These are phyloP conservation scores for Myxozyma neotropica DNA, from an alignment of 805 yeast genomes.

Conservation along the genomic window DNA sequence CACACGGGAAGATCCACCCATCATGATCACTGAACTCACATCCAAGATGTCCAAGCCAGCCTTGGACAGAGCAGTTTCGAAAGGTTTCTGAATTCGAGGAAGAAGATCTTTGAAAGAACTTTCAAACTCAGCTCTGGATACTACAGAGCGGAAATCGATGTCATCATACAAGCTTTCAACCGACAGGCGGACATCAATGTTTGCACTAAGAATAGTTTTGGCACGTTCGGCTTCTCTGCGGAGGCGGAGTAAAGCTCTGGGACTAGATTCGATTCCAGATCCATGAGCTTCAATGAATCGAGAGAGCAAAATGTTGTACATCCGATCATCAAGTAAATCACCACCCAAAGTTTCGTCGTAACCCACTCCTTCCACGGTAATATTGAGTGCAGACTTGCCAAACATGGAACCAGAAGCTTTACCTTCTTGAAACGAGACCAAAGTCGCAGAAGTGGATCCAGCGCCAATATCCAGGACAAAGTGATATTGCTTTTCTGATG, in stretches of 20 bases:
- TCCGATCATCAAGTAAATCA: conserved; percentile 63
- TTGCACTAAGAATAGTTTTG: conserved; percentile 84
- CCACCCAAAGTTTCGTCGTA: conserved; percentile 75
- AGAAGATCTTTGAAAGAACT: conserved; percentile 50
- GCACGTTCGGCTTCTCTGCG: conserved; percentile 87
- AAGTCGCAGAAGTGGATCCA: conserved; percentile 83
- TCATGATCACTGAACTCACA: conserved; percentile 67
- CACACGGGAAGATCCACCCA: conserved; percentile 90
- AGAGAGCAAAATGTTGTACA: conserved; percentile 61
- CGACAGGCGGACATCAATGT: conserved; percentile 72
- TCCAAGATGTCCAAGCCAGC: conserved; percentile 41
- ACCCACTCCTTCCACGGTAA: conserved; percentile 74
- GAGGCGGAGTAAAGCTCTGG: conserved; percentile 65
- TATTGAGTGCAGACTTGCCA: conserved; percentile 39
- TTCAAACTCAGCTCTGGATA: conserved; percentile 86
- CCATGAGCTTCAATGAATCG: conserved; percentile 57
- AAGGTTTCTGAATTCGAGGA: conserved; percentile 55
- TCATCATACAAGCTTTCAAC: conserved; percentile 77
- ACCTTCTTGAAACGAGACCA: conserved; percentile 63
- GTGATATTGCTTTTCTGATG: conserved; percentile 57
- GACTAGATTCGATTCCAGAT: conserved; percentile 49
- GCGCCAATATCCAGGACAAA: conserved; percentile 90
- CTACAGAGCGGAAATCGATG: conserved; percentile 64
- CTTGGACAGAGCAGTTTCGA: conserved; percentile 53
- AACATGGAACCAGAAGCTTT: conserved; percentile 30